Conservation (phyloP, 305 asterid species). For the Petunia hybrid region DNA sequence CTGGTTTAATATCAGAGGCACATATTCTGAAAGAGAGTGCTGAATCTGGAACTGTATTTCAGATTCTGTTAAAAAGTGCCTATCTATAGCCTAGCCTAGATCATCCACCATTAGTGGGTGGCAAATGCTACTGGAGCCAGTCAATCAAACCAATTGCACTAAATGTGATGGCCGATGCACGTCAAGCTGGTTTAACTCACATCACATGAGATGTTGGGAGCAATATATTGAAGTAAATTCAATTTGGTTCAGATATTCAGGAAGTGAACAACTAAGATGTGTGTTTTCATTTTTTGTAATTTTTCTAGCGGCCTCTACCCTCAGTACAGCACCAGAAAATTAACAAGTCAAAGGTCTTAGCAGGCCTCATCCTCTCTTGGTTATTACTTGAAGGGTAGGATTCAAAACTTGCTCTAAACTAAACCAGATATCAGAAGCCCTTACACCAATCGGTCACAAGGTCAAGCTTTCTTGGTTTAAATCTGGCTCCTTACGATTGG, state of each 20-base stretch:
- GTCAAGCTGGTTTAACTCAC: neutral
- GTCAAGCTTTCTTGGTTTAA: slow-evolving; percentile 15
- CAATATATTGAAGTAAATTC: neutral
- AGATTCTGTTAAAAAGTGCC: neutral
- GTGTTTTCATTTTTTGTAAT: neutral
- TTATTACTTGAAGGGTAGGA: neutral
- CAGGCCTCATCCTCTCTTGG: neutral
- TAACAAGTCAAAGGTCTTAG: neutral
- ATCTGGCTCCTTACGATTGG: neutral
- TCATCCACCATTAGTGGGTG: neutral
- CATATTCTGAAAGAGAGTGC: neutral
- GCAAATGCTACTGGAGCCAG: slow-evolving; percentile 24
- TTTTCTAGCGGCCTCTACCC: neutral
- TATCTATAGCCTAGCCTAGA: slow-evolving; percentile 5
- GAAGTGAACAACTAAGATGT: neutral
- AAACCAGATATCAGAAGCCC: slow-evolving; percentile 19
- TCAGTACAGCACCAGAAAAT: neutral
- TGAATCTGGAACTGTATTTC: neutral
- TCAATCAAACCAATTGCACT: neutral
- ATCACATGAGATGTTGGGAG: neutral
- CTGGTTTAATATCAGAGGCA: neutral
- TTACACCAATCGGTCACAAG: slow-evolving; percentile 21
- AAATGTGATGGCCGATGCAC: neutral
- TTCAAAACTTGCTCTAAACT: slow-evolving; percentile 23
- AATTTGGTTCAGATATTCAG: neutral